Evolutionary conservation across 495 filamentous ascomycete species (phyloP).

Genomic region (Mytilinidion resinicola): DNA sequence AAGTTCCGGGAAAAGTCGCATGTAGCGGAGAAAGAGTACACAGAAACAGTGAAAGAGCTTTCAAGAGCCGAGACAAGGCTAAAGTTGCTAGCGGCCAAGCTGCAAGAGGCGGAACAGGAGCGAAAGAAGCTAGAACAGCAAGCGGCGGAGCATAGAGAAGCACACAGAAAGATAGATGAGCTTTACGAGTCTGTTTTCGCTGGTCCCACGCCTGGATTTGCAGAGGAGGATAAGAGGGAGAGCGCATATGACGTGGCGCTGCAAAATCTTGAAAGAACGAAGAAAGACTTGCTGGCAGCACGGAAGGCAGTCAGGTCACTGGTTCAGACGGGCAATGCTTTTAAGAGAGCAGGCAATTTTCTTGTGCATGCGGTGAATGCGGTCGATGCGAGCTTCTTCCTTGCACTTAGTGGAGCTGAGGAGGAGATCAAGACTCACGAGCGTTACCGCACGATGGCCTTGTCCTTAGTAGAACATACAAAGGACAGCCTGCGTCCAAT

Average conservation of each 20-base stretch:
- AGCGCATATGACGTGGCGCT: neutral
- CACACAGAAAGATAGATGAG: conserved; percentile 2
- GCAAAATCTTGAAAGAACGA: neutral
- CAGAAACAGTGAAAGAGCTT: neutral
- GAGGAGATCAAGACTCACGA: conserved; percentile 5
- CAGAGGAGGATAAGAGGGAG: conserved; percentile 6
- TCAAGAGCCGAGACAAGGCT: conserved; percentile 1
- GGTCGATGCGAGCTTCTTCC: neutral
- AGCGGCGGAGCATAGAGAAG: conserved; percentile 4
- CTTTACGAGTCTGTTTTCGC: conserved; percentile 7
- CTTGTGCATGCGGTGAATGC: neutral
- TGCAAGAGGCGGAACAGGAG: neutral
- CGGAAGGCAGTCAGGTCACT: neutral
- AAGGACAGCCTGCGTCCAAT: conserved; percentile 1
- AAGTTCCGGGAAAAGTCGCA: neutral
- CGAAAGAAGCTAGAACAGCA: neutral
- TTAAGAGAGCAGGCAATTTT: neutral
- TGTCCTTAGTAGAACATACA: neutral
- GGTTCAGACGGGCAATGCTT: neutral
- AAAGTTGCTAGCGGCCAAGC: neutral
- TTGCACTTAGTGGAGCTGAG: conserved; percentile 1
- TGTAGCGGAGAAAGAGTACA: conserved; percentile 1
- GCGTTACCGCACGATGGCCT: conserved; percentile 2
- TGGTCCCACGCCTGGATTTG: conserved; percentile 13
- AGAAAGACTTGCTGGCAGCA: neutral